Evolutionary conservation across 805 yeast species (phyloP).

Genomic region (Hanseniaspora osmophila): DNA sequence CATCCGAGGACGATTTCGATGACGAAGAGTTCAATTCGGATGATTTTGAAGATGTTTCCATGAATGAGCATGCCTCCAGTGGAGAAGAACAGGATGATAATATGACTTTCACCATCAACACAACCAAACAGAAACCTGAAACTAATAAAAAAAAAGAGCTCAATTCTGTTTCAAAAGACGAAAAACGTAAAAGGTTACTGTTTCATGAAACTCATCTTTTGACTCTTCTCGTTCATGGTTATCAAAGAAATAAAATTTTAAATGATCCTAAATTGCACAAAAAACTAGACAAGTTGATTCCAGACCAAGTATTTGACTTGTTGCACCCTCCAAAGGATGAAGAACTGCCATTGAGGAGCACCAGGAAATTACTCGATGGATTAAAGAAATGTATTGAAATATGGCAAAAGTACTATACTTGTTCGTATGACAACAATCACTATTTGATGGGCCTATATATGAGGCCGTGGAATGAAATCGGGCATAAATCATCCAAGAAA

Average conservation of each 20-base stretch:
- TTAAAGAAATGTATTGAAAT: conserved; percentile 48
- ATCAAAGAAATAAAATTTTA: conserved; percentile 62
- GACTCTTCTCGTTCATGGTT: conserved; percentile 35
- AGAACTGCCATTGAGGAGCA: conserved; percentile 27
- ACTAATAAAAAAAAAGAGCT: background rate
- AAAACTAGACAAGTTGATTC: conserved; percentile 31
- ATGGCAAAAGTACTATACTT: conserved; percentile 45
- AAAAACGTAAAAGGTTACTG: background rate
- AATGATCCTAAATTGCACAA: conserved; percentile 31
- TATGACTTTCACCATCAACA: conserved; percentile 3
- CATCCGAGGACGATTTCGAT: background rate
- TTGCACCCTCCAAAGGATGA: conserved; percentile 32
- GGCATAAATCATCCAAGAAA: conserved; percentile 10
- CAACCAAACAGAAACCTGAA: background rate
- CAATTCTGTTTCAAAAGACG: background rate
- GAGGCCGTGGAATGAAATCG: conserved; percentile 35
- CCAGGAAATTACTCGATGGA: conserved; percentile 65
- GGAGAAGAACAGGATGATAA: background rate
- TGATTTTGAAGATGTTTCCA: conserved; percentile 6
- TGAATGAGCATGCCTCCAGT: background rate
- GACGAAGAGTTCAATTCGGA: background rate
- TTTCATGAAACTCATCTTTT: conserved; percentile 1
- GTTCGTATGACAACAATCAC: conserved; percentile 22
- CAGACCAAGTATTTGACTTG: conserved; percentile 32
- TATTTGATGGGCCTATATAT: conserved; percentile 24